Conservation (phyloP, 805 yeast species). For the Myxozyma geophila region DNA sequence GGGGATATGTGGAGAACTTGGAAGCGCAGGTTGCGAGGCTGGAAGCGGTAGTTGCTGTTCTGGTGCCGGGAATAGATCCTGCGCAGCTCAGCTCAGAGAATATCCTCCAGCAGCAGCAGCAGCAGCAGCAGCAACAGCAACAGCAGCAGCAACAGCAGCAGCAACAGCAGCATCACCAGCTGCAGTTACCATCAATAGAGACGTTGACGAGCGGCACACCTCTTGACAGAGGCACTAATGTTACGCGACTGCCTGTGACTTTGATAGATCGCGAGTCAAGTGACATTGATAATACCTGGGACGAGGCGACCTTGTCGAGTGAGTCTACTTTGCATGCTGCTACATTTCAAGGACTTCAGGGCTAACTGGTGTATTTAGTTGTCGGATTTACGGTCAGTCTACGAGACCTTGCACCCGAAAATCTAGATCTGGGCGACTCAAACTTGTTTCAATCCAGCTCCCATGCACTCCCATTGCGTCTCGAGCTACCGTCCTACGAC, state of each 20-base stretch:
- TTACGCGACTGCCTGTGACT: constrained; percentile 22
- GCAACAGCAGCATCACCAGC: constrained; percentile 19
- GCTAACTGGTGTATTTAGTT: constrained; percentile 12
- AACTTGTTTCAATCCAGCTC: constrained; percentile 22
- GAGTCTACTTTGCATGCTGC: not conserved
- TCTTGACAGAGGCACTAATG: constrained; percentile 8
- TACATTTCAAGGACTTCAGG: not conserved
- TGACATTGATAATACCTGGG: constrained; percentile 22
- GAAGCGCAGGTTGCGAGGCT: constrained; percentile 21
- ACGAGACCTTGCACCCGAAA: constrained; percentile 28
- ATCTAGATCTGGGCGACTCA: constrained; percentile 12
- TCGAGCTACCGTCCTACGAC: constrained; percentile 32
- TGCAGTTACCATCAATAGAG: constrained; percentile 29
- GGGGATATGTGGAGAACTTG: constrained; percentile 34
- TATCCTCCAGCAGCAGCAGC: constrained; percentile 1
- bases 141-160: constrained; percentile 23
- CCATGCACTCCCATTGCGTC: constrained; percentile 5
- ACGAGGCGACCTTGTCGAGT: constrained; percentile 29
- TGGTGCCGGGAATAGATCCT: constrained; percentile 25
- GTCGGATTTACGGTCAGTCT: constrained; percentile 27
- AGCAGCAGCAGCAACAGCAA: constrained; percentile 3
- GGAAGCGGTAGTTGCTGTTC: constrained; percentile 1
- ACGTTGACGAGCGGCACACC: constrained; percentile 20
- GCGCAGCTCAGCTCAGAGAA: constrained; percentile 18
- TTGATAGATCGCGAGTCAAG: constrained; percentile 19